Conservation (phyloP, 805 yeast genomes). For the Alloascoidea africana region DNA sequence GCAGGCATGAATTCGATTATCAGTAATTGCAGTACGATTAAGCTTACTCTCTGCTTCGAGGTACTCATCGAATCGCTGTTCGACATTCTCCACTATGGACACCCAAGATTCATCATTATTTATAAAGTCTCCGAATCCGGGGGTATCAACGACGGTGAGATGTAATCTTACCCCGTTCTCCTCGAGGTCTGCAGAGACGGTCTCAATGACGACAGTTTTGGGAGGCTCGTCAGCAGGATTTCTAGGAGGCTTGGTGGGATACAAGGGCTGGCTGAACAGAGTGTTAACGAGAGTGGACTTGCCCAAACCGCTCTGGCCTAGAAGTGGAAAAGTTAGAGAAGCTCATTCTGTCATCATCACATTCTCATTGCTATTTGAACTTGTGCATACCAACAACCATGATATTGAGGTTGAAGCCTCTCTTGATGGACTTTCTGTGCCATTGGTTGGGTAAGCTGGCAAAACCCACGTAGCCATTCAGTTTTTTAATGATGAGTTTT, state of each 20-base stretch:
- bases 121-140: slow-evolving; percentile 87
- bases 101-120: slow-evolving; percentile 73
- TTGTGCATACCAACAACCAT: slow-evolving; percentile 55
- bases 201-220: slow-evolving; percentile 38
- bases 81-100: slow-evolving; percentile 84
- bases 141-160: slow-evolving; percentile 75
- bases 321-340: not conserved
- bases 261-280: slow-evolving; percentile 57
- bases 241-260: slow-evolving; percentile 22
- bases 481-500: slow-evolving; percentile 65
- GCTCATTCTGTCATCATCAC: not conserved
- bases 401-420: slow-evolving; percentile 80
- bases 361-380: not conserved
- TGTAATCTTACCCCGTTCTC: slow-evolving; percentile 87
- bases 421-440: slow-evolving; percentile 85
- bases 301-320: slow-evolving; percentile 73
- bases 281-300: slow-evolving; percentile 88
- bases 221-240: slow-evolving; percentile 29
- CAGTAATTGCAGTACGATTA: slow-evolving; percentile 54
- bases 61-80: slow-evolving; percentile 71
- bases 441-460: slow-evolving; percentile 97
- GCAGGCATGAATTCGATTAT: slow-evolving; percentile 85
- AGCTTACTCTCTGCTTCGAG: slow-evolving; percentile 82
- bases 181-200: slow-evolving; percentile 59
- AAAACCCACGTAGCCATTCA: slow-evolving; percentile 90